phyloP scores from a whole-genome alignment of 176 grass and related monocot species.

The Stipa capillata region DNA sequence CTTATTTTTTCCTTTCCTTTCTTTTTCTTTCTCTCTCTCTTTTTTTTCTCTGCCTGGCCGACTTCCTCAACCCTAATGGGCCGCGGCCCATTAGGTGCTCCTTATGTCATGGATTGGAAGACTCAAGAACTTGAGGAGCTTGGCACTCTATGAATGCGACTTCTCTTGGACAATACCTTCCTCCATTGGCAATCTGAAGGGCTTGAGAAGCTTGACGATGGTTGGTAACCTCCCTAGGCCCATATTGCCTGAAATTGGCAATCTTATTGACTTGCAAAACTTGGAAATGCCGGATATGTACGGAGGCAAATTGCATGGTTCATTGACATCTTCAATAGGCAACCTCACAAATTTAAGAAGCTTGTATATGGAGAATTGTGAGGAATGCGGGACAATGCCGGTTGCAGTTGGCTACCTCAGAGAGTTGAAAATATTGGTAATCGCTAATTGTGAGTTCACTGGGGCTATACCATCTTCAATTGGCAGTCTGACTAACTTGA shows the following conservation, averaged over 20 bases:
- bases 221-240: background rate
- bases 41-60: too few species aligned
- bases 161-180: background rate
- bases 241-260: background rate
- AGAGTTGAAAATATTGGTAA: background rate
- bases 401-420: background rate
- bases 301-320: background rate
- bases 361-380: background rate
- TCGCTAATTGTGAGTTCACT: background rate
- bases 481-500: background rate
- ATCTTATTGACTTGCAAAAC: background rate
- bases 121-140: background rate
- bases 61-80: too few species aligned
- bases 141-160: background rate
- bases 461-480: background rate
- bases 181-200: background rate
- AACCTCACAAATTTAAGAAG: conserved; percentile 6
- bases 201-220: background rate
- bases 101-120: background rate
- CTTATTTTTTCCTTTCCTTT: too few species aligned
- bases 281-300: background rate
- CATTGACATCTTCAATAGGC: background rate
- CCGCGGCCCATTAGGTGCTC: too few species aligned
- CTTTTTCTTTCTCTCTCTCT: too few species aligned
- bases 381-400: background rate